These are phyloP conservation scores for Asterochloris sp. DNA, from an alignment of 139 green algal species.

Conservation along the genomic window DNA sequence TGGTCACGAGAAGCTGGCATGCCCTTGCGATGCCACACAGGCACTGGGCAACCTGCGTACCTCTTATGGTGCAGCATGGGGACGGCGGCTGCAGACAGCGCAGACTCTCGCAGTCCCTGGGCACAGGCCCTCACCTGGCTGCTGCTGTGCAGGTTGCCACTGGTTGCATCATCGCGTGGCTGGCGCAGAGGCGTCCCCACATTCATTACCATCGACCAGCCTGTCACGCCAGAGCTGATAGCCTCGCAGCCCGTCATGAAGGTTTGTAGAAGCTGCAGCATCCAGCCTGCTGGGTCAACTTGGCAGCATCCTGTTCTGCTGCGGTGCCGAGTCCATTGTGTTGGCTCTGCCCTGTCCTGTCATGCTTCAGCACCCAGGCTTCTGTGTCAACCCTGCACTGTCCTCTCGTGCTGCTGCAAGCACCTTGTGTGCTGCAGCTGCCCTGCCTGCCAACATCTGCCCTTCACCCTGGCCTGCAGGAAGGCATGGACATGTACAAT, in stretches of 20 bases:
- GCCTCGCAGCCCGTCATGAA: not conserved
- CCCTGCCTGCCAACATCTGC: too few relatives aligned
- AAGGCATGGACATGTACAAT: not conserved
- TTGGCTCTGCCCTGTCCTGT: not conserved
- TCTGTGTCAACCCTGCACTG: not conserved
- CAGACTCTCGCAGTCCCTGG: too few relatives aligned
- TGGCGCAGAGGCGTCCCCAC: constrained; percentile 12
- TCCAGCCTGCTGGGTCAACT: not conserved
- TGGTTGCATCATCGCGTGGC: constrained; percentile 1
- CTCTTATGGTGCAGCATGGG: too few relatives aligned
- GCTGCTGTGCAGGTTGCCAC: constrained; percentile 3
- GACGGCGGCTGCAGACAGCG: too few relatives aligned
- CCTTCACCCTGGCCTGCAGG: too few relatives aligned
- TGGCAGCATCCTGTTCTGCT: constrained; percentile 2
- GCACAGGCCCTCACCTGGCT: too few relatives aligned
- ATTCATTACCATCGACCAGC: constrained; percentile 5
- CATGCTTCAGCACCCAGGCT: not conserved
- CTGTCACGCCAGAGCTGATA: not conserved
- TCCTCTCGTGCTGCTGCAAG: too few relatives aligned
- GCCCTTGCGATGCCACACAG: too few relatives aligned
- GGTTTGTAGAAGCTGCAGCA: constrained; percentile 1
- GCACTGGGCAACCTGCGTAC: too few relatives aligned
- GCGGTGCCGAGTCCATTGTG: not conserved
- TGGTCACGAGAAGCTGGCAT: too few relatives aligned
- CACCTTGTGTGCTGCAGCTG: too few relatives aligned